A percentile compares a stretch with the other conserved stretches of the same genome.
Evolutionary conservation across 768 basidiomycete genomes (phyloP).

Genomic region (Lentinula guzmanii): DNA sequence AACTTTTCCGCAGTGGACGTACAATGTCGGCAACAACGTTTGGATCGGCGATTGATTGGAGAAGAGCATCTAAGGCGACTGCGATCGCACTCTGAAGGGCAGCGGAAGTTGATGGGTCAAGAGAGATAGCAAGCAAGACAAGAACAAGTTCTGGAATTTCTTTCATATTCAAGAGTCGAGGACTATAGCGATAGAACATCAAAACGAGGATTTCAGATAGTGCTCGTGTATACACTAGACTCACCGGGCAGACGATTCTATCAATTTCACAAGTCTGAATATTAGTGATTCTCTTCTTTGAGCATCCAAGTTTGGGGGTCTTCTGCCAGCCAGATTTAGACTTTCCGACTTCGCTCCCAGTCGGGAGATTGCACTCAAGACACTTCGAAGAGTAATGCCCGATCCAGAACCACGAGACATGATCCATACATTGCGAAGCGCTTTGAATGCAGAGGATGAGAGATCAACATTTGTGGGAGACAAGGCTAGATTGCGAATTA

Average conservation of each 20-base stretch:
- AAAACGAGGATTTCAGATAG: slow-evolving; percentile 2
- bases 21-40: slow-evolving; percentile 19
- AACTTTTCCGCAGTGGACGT: slow-evolving; percentile 9
- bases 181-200: slow-evolving; percentile 16
- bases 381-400: slow-evolving; percentile 25
- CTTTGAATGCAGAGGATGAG: slow-evolving; percentile 21
- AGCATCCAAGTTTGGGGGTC: slow-evolving; percentile 16
- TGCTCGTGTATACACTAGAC: slow-evolving; percentile 13
- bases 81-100: slow-evolving; percentile 43
- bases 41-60: slow-evolving; percentile 29
- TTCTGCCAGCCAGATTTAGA: slow-evolving; percentile 26
- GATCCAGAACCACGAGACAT: slow-evolving; percentile 11
- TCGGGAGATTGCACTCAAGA: slow-evolving; percentile 30
- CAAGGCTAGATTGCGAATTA: slow-evolving; percentile 17
- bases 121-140: slow-evolving; percentile 45
- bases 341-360: slow-evolving; percentile 38
- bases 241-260: slow-evolving; percentile 42
- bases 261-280: slow-evolving; percentile 34
- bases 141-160: slow-evolving; percentile 46
- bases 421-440: slow-evolving; percentile 28
- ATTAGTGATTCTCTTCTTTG: slow-evolving; percentile 24
- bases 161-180: slow-evolving; percentile 23
- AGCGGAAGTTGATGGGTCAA: slow-evolving; percentile 43
- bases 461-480: slow-evolving; percentile 15
- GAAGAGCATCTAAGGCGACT: slow-evolving; percentile 40